phyloP scores from a whole-genome alignment of 169 alveolate species.

The Babesia bigemina region DNA sequence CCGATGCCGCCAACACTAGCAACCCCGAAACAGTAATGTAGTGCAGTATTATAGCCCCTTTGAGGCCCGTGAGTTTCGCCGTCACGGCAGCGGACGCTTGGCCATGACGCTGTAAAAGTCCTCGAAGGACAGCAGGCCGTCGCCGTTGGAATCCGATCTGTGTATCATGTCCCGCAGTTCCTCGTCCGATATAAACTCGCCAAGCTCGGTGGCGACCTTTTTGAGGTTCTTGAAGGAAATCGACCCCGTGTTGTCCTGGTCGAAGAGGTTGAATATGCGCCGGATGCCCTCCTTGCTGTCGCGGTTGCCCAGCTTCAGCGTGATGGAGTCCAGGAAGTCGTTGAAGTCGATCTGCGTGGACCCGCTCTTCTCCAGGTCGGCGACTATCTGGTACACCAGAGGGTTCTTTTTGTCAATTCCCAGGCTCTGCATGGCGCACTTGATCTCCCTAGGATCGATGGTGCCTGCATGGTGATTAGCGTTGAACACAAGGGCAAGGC shows the following conservation, averaged over 20 bases:
- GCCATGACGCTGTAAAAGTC: constrained; percentile 99
- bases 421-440: constrained; percentile 98
- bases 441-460: constrained; percentile 98
- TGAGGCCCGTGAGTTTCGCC: background rate
- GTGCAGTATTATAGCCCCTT: background rate
- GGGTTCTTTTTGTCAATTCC: constrained; percentile 99
- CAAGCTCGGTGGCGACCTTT: constrained; percentile 98
- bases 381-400: constrained; percentile 96
- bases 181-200: constrained; percentile 97
- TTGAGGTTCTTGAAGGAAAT: constrained; percentile 93
- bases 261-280: constrained; percentile 95
- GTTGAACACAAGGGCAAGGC: background rate
- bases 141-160: constrained; percentile 98
- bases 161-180: constrained; percentile 98
- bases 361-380: constrained; percentile 96
- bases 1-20: background rate
- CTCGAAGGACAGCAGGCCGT: constrained; percentile 96
- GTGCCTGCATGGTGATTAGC: constrained; percentile 76
- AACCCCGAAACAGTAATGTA: background rate
- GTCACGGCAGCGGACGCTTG: constrained; percentile 93
- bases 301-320: constrained; percentile 95
- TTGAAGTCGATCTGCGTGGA: constrained; percentile 95
- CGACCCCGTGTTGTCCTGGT: constrained; percentile 95
- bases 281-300: constrained; percentile 97
- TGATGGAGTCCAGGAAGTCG: constrained; percentile 96